Evolutionary conservation across 2,329 filamentous ascomycete species (phyloP).

Genomic region (Exophiala sp.): DNA sequence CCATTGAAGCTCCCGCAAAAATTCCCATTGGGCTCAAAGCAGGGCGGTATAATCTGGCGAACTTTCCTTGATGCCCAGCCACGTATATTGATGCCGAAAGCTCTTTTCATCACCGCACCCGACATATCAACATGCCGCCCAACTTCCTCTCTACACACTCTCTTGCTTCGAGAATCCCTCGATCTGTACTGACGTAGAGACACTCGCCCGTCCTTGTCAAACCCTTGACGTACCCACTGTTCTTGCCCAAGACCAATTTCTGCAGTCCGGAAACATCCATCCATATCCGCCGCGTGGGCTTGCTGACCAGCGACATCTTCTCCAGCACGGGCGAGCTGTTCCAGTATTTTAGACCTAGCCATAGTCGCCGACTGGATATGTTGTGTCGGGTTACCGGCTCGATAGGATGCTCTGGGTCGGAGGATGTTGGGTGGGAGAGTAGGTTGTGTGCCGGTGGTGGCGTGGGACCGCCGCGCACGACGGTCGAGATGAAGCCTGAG

Average conservation of each 20-base stretch:
- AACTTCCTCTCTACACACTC: conserved; percentile 77
- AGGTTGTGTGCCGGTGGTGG: conserved; percentile 54
- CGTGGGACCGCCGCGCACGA: conserved; percentile 67
- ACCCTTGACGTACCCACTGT: conserved; percentile 65
- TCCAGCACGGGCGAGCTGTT: conserved; percentile 74
- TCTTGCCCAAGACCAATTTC: conserved; percentile 65
- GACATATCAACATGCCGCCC: conserved; percentile 75
- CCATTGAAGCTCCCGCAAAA: no score
- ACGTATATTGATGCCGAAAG: no score
- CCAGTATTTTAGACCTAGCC: conserved; percentile 89
- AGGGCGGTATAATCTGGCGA: no score
- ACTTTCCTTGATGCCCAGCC: no score
- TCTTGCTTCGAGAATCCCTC: conserved; percentile 73
- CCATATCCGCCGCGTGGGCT: conserved; percentile 69
- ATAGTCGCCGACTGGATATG: conserved; percentile 70
- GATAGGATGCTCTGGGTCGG: conserved; percentile 35
- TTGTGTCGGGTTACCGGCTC: conserved; percentile 65
- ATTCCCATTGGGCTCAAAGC: no score
- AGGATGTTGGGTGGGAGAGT: conserved; percentile 48
- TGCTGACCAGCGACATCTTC: conserved; percentile 64
- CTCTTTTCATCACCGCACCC: conserved; percentile 44
- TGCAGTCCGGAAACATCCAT: conserved; percentile 61
- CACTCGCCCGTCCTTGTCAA: conserved; percentile 74
- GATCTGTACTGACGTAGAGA: conserved; percentile 73
- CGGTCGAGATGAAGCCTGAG: conserved; percentile 74